These are phyloP conservation scores for Leccinum colubrinum DNA, from an alignment of 1,284 basidiomycete genomes.

Conservation along the genomic window DNA sequence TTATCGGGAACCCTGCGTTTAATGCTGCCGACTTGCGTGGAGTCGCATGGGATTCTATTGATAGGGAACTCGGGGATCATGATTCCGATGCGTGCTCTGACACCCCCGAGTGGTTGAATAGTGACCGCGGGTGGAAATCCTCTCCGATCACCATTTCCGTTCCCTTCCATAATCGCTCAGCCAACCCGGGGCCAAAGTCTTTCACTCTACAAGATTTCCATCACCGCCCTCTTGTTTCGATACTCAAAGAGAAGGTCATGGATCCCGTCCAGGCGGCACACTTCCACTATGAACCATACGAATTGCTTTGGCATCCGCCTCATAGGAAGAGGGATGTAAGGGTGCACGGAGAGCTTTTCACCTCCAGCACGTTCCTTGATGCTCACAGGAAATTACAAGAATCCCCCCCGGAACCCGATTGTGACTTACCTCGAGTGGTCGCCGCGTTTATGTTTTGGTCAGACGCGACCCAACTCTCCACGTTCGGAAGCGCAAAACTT, in stretches of 20 bases:
- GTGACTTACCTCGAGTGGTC: background rate
- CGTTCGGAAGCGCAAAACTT: background rate
- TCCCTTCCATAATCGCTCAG: background rate
- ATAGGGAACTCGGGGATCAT: background rate
- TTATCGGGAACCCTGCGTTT: background rate
- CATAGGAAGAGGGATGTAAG: background rate
- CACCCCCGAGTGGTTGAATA: background rate
- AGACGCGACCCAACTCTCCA: background rate
- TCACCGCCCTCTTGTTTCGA: too few relatives aligned
- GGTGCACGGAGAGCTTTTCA: background rate
- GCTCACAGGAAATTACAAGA: background rate
- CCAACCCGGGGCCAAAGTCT: accelerated
- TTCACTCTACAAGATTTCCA: background rate
- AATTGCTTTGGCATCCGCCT: background rate
- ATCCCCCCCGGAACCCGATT: background rate
- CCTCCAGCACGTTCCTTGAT: background rate
- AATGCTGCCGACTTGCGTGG: background rate
- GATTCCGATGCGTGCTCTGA: background rate
- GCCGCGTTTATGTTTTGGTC: background rate
- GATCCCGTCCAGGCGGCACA: background rate
- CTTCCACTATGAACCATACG: background rate
- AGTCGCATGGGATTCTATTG: background rate
- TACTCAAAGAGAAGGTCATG: background rate
- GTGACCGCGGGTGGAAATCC: background rate
- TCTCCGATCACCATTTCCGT: background rate